A percentile compares a stretch with the other conserved stretches of the same genome.
phyloP scores from a whole-genome alignment of 2,329 filamentous ascomycete genomes.

The Alternaria triticimaculans region DNA sequence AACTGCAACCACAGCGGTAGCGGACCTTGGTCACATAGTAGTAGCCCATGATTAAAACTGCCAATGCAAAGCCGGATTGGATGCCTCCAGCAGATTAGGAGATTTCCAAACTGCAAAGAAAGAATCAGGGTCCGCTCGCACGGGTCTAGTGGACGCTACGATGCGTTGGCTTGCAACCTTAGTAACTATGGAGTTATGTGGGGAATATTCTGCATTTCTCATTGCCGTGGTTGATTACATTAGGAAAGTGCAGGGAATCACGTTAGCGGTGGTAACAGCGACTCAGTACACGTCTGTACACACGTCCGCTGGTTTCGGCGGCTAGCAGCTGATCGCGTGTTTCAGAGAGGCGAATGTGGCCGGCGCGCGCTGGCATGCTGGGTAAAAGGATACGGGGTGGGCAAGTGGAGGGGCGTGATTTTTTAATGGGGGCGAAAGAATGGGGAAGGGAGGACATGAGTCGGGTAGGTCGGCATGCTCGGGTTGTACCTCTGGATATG shows the following conservation, averaged over 20 bases:
- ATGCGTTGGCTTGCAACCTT: neutral
- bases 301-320: neutral
- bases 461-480: neutral
- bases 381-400: neutral
- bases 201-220: neutral
- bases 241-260: neutral
- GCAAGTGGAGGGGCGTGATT: neutral
- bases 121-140: conserved; percentile 1
- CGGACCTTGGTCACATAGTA: neutral
- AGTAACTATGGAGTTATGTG: neutral
- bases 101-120: neutral
- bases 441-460: neutral
- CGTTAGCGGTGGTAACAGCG: neutral
- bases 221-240: neutral
- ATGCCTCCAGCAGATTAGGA: neutral
- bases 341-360: neutral
- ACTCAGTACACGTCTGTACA: neutral
- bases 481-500: neutral
- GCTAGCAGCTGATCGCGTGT: neutral
- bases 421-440: neutral
- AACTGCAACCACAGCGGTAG: neutral
- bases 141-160: neutral
- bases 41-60: neutral
- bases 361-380: neutral
- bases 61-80: neutral